A percentile compares a stretch with the other conserved stretches of the same genome.
These are phyloP conservation scores for Botrytis fabae DNA, from an alignment of 2,329 filamentous ascomycete species.

Conservation along the genomic window DNA sequence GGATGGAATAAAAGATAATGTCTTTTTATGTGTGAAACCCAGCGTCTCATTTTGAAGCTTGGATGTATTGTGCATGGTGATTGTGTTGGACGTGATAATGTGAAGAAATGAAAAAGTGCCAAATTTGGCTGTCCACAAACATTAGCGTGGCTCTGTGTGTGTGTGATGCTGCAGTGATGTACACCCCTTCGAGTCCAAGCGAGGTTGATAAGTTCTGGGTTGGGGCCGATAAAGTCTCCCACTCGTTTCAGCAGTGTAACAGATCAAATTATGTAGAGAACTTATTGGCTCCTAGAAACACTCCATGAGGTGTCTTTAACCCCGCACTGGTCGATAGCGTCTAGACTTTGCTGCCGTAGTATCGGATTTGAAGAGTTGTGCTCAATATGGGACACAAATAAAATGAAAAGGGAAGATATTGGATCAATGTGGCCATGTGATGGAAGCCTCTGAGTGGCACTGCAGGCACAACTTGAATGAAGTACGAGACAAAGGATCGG, in stretches of 20 bases:
- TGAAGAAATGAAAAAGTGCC: neutral
- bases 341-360: conserved; percentile 11
- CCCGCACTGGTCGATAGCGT: conserved; percentile 5
- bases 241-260: conserved; percentile 20
- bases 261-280: neutral
- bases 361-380: conserved; percentile 19
- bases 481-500: neutral
- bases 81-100: neutral
- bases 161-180: conserved; percentile 7
- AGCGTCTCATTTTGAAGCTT: conserved; percentile 8
- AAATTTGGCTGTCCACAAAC: conserved; percentile 8
- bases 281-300: conserved; percentile 1
- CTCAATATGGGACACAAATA: neutral
- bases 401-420: conserved; percentile 8
- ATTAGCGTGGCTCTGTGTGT: conserved; percentile 13
- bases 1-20: conserved; percentile 28
- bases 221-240: neutral
- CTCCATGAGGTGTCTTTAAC: neutral
- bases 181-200: conserved; percentile 7
- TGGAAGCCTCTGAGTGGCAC: neutral
- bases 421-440: neutral
- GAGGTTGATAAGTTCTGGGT: neutral
- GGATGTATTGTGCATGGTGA: conserved; percentile 10
- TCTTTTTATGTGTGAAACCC: conserved; percentile 22
- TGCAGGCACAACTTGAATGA: neutral